Evolutionary conservation across 2,329 filamentous ascomycete species (phyloP), one percentile per base, ranked within the genome.

Genomic region (Pyrenochaeta sp.): DNA sequence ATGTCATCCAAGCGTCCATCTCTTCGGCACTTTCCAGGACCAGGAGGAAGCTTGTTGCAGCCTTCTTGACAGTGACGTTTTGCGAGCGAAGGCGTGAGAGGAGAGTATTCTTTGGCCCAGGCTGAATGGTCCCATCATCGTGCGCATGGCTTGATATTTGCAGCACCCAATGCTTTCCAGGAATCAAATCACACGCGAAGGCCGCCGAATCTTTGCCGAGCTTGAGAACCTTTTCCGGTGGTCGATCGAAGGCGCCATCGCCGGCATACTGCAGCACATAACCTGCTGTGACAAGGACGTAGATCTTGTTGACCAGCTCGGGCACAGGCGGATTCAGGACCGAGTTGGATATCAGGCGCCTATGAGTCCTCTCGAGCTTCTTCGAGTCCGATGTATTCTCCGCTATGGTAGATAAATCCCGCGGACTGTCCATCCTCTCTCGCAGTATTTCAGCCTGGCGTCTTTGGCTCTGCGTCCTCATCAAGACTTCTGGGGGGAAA

Each of bases 181-280:
- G 89, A 49, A 94, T 91, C 12, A 90, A 81, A 69, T 95, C 91
- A 61, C 87, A 92, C 1, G 88, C 91, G 72, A 92, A 94, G 4
- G 90, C 91, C 10, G 89, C 90, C 2, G 90, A 93, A 42, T 90
- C 84, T 58, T 86, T 87, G n/a, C 86, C 85, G 3, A 95, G 78
- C 43, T 88, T 86, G 51, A 94, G 78, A 30, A 90, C 81, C 72
- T 88, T 91, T 72, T 95, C 91, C 0, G 91, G 91, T 10, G 87
- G 73, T 20, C 90, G 82, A 63, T 93, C 88, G 64, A 86, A 89
- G 2, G 84, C 78, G 2, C 91, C 91, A 27, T 89, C 85, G 9
- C 85, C 86, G 3, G 87, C 75, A 71, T 94, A 95, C 66, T 94
- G 90, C 35, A 94, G 77, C 18, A 95, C 76, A 63, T 88, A 88